Conservation (phyloP, 2,329 filamentous ascomycete genomes). For the Stenocarpella maydis region DNA sequence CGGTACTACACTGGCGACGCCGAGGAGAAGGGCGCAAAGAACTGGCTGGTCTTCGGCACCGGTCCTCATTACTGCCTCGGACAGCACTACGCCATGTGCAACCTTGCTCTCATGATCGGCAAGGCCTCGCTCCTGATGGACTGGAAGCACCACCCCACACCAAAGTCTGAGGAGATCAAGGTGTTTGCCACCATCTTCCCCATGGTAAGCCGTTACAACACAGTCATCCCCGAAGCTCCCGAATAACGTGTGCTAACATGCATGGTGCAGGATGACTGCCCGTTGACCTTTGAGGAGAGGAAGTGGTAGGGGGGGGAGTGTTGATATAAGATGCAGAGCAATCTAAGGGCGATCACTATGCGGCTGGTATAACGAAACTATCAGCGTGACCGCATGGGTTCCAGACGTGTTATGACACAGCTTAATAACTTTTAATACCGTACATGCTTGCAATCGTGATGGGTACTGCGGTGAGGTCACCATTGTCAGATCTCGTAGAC, state of each 20-base stretch:
- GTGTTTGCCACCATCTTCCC: conserved; percentile 99
- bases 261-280: conserved; percentile 77
- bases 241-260: conserved; percentile 32
- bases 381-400: neutral
- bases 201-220: conserved; percentile 68
- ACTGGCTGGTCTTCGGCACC: conserved; percentile 95
- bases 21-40: conserved; percentile 86
- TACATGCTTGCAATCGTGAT: conserved; percentile 27
- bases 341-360: neutral
- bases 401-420: conserved; percentile 28
- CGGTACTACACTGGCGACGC: conserved; percentile 91
- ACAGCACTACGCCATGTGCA: conserved; percentile 88
- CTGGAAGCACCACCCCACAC: conserved; percentile 89
- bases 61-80: conserved; percentile 97
- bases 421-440: conserved; percentile 34
- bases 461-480: neutral
- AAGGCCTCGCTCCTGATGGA: conserved; percentile 88
- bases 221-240: neutral
- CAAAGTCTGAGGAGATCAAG: conserved; percentile 90
- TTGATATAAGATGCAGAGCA: neutral
- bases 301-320: conserved; percentile 53
- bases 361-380: conserved; percentile 25
- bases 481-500: conserved; percentile 15
- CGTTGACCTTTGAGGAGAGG: conserved; percentile 73
- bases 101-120: conserved; percentile 88